phyloP scores from a whole-genome alignment of 441 rosid genomes.

The Populus hybrid region DNA sequence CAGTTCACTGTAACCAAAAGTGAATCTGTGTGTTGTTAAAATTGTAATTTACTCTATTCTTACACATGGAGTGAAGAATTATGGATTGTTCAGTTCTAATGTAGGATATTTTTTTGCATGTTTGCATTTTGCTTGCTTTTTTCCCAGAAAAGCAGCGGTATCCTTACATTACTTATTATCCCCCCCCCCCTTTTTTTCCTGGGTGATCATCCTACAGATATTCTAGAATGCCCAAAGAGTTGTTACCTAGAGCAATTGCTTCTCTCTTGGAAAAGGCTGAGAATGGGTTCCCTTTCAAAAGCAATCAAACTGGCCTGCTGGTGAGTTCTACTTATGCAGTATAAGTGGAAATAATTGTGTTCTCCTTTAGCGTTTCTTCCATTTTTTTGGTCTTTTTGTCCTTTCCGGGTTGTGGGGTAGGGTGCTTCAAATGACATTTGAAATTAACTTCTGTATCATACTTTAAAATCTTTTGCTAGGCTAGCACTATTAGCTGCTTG shows the following conservation, averaged over 20 bases:
- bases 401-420: background rate
- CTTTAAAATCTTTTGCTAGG: constrained; percentile 43
- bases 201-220: constrained; percentile 49
- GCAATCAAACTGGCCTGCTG: constrained; percentile 73
- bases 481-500: constrained; percentile 71
- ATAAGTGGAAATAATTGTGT: background rate
- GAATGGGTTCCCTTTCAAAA: constrained; percentile 59
- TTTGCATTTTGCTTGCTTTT: constrained; percentile 15
- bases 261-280: constrained; percentile 54
- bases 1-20: background rate
- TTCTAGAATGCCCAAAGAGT: constrained; percentile 81
- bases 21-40: background rate
- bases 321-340: constrained; percentile 43
- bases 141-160: constrained; percentile 7
- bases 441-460: constrained; percentile 3
- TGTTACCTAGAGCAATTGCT: constrained; percentile 62
- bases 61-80: background rate
- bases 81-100: background rate
- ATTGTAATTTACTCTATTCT: background rate
- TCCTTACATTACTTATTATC: background rate
- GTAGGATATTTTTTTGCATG: constrained; percentile 1
- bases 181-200: background rate
- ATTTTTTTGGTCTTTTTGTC: background rate
- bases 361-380: background rate
- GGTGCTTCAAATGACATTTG: background rate